Evolutionary conservation across 768 basidiomycete species (phyloP).

Genomic region (Infundibulicybe gibba): DNA sequence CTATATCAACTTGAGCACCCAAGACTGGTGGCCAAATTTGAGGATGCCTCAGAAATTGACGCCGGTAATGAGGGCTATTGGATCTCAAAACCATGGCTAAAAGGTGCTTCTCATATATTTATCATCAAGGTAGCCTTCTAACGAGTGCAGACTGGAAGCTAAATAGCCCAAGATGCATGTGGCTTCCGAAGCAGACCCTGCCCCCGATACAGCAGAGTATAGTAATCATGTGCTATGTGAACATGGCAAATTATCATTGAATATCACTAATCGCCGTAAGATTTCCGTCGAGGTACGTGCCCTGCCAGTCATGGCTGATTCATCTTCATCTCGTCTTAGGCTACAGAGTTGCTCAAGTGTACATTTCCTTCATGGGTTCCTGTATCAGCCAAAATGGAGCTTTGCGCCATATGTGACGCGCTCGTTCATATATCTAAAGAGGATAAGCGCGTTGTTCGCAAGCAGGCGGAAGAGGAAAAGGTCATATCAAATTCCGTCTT

Average conservation of each 20-base stretch:
- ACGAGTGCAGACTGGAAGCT: constrained; percentile 63
- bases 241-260: constrained; percentile 60
- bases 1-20: constrained; percentile 71
- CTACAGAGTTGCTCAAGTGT: constrained; percentile 45
- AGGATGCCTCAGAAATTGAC: constrained; percentile 42
- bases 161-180: constrained; percentile 73
- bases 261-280: constrained; percentile 49
- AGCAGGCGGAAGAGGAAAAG: constrained; percentile 77
- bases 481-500: constrained; percentile 27
- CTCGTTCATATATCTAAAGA: constrained; percentile 51
- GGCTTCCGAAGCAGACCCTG: constrained; percentile 52
- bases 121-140: too few relatives aligned
- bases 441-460: constrained; percentile 59
- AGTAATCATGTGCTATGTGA: constrained; percentile 63
- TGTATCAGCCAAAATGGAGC: constrained; percentile 41
- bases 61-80: constrained; percentile 50
- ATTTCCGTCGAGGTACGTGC: constrained; percentile 57
- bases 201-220: constrained; percentile 60
- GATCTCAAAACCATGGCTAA: constrained; percentile 80
- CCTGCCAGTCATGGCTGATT: background rate
- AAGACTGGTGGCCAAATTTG: constrained; percentile 53
- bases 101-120: constrained; percentile 42
- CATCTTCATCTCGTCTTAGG: constrained; percentile 34
- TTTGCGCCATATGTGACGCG: constrained; percentile 64
- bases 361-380: constrained; percentile 70